These are phyloP conservation scores for Arthrobotrys pseudoclavata DNA, from an alignment of 2,329 filamentous ascomycete genomes.

Conservation along the genomic window DNA sequence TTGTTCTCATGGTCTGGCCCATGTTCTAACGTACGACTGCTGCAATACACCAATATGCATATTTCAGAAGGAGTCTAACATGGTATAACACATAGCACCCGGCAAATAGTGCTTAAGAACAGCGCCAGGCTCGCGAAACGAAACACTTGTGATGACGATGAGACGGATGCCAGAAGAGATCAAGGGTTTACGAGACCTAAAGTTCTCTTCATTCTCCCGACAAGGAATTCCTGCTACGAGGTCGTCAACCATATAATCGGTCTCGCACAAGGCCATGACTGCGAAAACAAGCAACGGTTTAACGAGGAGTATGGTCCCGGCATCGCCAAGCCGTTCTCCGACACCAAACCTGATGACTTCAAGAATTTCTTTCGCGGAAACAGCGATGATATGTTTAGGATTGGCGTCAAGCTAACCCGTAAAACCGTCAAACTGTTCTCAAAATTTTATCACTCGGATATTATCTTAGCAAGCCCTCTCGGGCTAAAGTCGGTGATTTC, in stretches of 20 bases:
- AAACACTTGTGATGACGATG: conserved; percentile 72
- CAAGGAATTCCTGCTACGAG: conserved; percentile 84
- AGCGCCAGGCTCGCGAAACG: conserved; percentile 82
- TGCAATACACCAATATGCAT: neutral
- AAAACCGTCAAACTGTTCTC: conserved; percentile 96
- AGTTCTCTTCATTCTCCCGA: conserved; percentile 89
- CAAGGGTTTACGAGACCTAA: conserved; percentile 97
- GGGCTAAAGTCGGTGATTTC: conserved; percentile 92
- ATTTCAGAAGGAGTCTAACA: conserved; percentile 13
- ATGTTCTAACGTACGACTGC: conserved; percentile 80
- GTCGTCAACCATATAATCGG: conserved; percentile 82
- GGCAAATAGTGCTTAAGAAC: conserved; percentile 92
- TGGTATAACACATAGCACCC: conserved; percentile 72
- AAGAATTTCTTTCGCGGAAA: conserved; percentile 91
- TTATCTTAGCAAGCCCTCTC: conserved; percentile 90
- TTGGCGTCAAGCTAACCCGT: conserved; percentile 96
- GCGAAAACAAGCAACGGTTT: conserved; percentile 95
- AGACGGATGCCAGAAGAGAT: conserved; percentile 79
- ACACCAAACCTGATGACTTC: conserved; percentile 87
- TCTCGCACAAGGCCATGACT: conserved; percentile 85
- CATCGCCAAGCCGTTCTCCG: conserved; percentile 77
- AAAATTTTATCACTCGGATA: conserved; percentile 95
- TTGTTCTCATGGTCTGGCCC: conserved; percentile 89
- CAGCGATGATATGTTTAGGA: conserved; percentile 95
- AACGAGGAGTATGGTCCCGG: conserved; percentile 78